Evolutionary conservation across 805 yeast genomes (phyloP).

Genomic region (Barnettozyma sp.): DNA sequence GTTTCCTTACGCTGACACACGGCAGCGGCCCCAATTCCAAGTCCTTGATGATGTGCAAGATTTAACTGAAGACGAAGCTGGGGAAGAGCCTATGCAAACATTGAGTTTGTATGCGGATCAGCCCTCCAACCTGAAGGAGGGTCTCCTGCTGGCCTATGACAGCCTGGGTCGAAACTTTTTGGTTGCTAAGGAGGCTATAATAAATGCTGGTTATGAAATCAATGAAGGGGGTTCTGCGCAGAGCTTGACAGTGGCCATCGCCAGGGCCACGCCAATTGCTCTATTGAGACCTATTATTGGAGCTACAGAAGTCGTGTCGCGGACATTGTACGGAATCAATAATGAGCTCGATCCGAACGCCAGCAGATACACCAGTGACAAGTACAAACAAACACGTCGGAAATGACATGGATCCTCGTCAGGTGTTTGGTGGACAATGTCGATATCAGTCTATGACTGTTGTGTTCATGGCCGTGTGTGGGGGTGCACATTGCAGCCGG

Average conservation of each 20-base stretch:
- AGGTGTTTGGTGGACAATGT: too few species aligned
- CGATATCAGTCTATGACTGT: too few species aligned
- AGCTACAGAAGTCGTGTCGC: conserved; percentile 83
- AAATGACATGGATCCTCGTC: neutral
- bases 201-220: conserved; percentile 53
- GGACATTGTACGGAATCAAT: conserved; percentile 74
- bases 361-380: conserved; percentile 52
- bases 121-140: conserved; percentile 65
- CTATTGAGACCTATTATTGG: conserved; percentile 84
- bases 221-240: conserved; percentile 59
- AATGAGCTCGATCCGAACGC: conserved; percentile 70
- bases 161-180: conserved; percentile 63
- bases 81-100: conserved; percentile 31
- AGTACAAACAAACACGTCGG: conserved; percentile 39
- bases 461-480: too few species aligned
- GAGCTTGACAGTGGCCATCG: conserved; percentile 59
- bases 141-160: conserved; percentile 65
- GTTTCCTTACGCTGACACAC: too few species aligned
- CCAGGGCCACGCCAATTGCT: conserved; percentile 74
- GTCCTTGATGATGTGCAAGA: conserved; percentile 9
- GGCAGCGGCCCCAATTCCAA: too few species aligned
- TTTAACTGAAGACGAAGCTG: conserved; percentile 13
- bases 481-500: too few species aligned
- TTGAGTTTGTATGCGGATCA: conserved; percentile 80
- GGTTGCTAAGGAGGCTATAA: conserved; percentile 58